Percentiles rank a stretch among this genome's conserved stretches.
Conservation (phyloP, 192 early-diverging fungal species). For the Rhizophlyctis rosea region DNA sequence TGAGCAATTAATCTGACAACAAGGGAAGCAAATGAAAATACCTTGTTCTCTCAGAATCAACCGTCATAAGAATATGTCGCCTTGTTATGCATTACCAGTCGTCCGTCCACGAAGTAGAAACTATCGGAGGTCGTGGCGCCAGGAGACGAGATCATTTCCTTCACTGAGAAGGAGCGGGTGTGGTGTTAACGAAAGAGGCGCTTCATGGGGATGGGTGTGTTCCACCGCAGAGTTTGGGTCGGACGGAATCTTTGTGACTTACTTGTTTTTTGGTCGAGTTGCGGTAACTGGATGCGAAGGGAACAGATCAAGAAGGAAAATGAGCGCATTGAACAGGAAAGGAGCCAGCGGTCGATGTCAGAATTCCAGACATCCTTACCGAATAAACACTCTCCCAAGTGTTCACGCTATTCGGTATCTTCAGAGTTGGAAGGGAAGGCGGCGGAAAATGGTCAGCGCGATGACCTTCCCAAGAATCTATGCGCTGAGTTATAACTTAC, state of each 20-base stretch:
- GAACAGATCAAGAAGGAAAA: too few relatives aligned
- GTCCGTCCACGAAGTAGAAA: conserved; percentile 58
- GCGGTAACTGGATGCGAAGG: conserved; percentile 16
- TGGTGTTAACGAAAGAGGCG: too few relatives aligned
- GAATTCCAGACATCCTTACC: conserved; percentile 27
- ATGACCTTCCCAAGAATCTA: conserved; percentile 5
- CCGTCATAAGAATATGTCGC: conserved; percentile 43
- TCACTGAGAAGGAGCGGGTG: conserved; percentile 35
- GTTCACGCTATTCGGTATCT: conserved; percentile 55
- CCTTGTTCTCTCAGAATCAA: not conserved
- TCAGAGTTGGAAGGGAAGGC: conserved; percentile 9
- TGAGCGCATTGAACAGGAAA: too few relatives aligned
- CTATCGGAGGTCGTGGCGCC: conserved; percentile 46
- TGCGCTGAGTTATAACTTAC: conserved; percentile 11
- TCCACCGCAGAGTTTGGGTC: too few relatives aligned
- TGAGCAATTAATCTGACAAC: too few relatives aligned
- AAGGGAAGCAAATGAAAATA: too few relatives aligned
- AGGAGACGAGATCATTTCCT: conserved; percentile 44
- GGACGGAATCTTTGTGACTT: too few relatives aligned
- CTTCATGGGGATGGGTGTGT: too few relatives aligned
- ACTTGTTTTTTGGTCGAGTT: conserved; percentile 28
- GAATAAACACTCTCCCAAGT: conserved; percentile 53
- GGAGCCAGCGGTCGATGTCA: too few relatives aligned
- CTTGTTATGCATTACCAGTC: conserved; percentile 56
- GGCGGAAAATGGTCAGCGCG: not conserved